Evolutionary conservation across 371 early-diverging fungal species (phyloP).

Genomic region (Mortierella sp.): DNA sequence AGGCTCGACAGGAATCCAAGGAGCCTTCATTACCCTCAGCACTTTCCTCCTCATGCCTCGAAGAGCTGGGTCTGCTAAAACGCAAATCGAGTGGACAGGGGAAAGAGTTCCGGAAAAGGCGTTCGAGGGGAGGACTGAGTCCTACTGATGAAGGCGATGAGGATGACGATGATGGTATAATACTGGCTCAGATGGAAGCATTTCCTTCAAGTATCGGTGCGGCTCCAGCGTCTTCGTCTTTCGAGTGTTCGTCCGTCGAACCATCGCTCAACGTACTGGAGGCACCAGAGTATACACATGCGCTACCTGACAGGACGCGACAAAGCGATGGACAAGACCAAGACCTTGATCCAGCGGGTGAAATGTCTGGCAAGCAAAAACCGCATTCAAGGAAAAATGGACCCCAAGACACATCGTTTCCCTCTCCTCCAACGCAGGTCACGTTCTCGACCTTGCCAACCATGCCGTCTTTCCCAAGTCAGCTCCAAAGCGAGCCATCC

Average conservation of each 20-base stretch:
- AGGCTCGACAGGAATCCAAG: background rate
- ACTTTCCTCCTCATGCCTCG: conserved; percentile 23
- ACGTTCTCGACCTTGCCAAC: conserved; percentile 17
- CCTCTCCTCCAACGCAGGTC: conserved; percentile 19
- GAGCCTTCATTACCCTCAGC: conserved; percentile 27
- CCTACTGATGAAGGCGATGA: conserved; percentile 5
- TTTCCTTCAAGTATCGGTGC: conserved; percentile 27
- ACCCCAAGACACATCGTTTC: conserved; percentile 3
- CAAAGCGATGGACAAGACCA: background rate
- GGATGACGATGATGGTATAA: conserved; percentile 4
- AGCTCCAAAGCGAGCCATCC: conserved; percentile 13
- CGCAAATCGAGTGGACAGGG: conserved; percentile 10
- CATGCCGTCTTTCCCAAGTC: conserved; percentile 18
- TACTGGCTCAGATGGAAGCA: conserved; percentile 15
- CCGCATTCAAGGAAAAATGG: background rate
- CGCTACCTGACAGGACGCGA: conserved; percentile 4
- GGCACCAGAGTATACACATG: conserved; percentile 3
- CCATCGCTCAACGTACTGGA: conserved; percentile 2
- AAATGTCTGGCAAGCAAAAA: background rate
- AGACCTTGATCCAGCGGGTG: too few species aligned
- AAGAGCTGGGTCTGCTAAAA: conserved; percentile 30
- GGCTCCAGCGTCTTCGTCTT: conserved; percentile 18
- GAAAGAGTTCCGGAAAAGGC: background rate
- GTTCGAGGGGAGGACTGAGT: background rate
- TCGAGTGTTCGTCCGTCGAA: background rate